These are phyloP conservation scores for Coffea canephora DNA, from an alignment of 257 asterid genomes.

Conservation along the genomic window DNA sequence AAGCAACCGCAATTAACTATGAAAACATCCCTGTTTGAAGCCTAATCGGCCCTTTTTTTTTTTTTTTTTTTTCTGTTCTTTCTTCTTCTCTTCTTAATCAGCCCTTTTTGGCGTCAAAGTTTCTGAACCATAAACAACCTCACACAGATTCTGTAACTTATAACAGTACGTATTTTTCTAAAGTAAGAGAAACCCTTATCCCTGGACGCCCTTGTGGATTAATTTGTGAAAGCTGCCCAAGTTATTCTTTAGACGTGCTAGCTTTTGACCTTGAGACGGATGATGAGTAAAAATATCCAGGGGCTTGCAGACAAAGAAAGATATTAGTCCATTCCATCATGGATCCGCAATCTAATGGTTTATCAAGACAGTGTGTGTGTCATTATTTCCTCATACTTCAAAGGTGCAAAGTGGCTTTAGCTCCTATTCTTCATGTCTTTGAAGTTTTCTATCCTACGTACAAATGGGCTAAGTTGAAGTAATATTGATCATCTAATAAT, in stretches of 20 bases:
- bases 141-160: not conserved
- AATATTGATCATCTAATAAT: too few species aligned
- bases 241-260: not conserved
- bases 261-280: not conserved
- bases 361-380: not conserved
- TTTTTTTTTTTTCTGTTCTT: too few species aligned
- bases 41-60: too few species aligned
- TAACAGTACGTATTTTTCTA: too few species aligned
- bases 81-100: too few species aligned
- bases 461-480: not conserved
- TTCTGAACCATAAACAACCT: not conserved
- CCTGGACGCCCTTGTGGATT: not conserved
- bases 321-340: slow-evolving; percentile 8
- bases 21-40: not conserved
- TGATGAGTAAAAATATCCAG: not conserved
- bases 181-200: not conserved
- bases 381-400: not conserved
- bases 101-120: not conserved
- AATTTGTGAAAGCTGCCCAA: not conserved
- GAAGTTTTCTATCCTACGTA: not conserved
- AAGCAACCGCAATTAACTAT: not conserved
- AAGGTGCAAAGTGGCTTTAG: not conserved
- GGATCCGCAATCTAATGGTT: not conserved
- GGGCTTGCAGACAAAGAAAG: slow-evolving; percentile 1
- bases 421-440: not conserved